Evolutionary conservation across 2,329 filamentous ascomycete species (phyloP).

Genomic region (Penicillium vulpinum): DNA sequence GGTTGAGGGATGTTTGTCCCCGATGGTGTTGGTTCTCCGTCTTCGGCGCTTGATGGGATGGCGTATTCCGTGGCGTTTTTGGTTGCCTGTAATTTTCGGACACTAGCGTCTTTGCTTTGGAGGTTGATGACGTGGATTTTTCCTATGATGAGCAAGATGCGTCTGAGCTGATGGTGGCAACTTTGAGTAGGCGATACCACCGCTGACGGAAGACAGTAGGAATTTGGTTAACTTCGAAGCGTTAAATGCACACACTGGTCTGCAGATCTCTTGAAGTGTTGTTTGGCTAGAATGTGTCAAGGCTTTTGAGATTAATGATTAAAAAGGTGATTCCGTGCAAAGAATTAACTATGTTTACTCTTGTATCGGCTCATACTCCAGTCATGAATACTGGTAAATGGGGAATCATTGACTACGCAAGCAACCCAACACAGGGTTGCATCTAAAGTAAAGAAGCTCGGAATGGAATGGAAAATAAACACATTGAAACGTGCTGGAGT

Average conservation of each 20-base stretch:
- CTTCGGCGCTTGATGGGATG: neutral
- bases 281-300: neutral
- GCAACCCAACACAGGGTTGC: constrained; percentile 9
- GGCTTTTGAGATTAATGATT: neutral
- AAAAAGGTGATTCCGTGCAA: neutral
- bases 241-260: no score
- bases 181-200: no score
- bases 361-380: neutral
- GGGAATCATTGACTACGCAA: constrained; percentile 16
- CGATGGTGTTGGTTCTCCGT: neutral
- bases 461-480: constrained; percentile 32
- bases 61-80: neutral
- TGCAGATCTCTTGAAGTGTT: neutral
- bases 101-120: neutral
- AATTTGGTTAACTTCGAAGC: neutral
- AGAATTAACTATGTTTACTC: neutral
- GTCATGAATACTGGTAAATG: neutral
- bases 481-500: constrained; percentile 43
- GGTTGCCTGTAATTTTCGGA: neutral
- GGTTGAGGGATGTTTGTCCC: neutral
- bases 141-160: neutral
- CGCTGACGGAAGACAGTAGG: neutral
- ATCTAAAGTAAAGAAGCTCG: constrained; percentile 4
- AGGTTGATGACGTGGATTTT: neutral
- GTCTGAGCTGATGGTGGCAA: neutral